A percentile compares a stretch with the other conserved stretches of the same genome.
Conservation (phyloP, 2,329 filamentous ascomycete species). For the Canariomyces notabilis region DNA sequence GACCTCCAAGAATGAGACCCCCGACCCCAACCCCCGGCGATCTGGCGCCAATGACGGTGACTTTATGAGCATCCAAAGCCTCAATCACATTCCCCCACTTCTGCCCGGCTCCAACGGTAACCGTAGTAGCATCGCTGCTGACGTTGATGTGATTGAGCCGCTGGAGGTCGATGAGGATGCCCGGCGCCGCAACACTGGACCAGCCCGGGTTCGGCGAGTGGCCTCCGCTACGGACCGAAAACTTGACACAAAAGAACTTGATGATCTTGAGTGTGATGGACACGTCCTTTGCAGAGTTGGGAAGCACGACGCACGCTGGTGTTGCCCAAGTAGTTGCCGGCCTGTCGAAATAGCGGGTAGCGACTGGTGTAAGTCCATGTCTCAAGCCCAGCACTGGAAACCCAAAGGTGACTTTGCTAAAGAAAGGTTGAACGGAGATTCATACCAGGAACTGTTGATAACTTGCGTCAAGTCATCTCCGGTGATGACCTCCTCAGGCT, state of each 20-base stretch:
- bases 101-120: neutral
- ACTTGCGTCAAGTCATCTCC: too few species aligned
- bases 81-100: neutral
- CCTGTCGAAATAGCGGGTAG: too few species aligned
- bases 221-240: constrained; percentile 1
- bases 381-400: too few species aligned
- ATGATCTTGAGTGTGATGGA: neutral
- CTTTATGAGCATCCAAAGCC: neutral
- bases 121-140: neutral
- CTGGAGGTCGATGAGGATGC: constrained; percentile 1
- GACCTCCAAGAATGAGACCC: neutral
- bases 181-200: neutral
- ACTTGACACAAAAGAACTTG: neutral
- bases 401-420: too few species aligned
- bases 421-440: too few species aligned
- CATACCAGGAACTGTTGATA: too few species aligned
- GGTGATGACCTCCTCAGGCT: too few species aligned
- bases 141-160: neutral
- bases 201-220: neutral
- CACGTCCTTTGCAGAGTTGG: neutral
- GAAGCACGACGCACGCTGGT: too few species aligned
- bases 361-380: too few species aligned
- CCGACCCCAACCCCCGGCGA: neutral
- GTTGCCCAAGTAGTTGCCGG: too few species aligned
- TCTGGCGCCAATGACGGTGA: neutral